Conservation (phyloP, 306 rosid genomes). For the Vigna reflexopilosa region DNA sequence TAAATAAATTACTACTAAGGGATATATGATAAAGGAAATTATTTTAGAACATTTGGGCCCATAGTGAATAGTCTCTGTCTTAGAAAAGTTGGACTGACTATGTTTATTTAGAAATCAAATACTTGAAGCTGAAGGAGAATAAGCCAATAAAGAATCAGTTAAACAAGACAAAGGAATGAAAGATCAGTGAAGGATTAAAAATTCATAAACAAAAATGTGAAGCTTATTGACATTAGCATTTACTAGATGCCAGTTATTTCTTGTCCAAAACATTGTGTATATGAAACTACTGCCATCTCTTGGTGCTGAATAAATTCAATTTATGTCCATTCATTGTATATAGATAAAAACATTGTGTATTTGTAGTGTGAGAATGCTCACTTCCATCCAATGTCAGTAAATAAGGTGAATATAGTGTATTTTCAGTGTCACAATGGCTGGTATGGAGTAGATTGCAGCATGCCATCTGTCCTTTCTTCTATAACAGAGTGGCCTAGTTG, state of each 20-base stretch:
- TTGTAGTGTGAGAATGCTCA: conserved; percentile 60
- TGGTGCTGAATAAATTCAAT: conserved; percentile 21
- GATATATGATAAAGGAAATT: neutral
- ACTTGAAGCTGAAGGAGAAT: conserved; percentile 32
- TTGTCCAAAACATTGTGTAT: conserved; percentile 22
- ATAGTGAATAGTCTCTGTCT: neutral
- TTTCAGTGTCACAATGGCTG: conserved; percentile 91
- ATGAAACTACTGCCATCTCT: neutral
- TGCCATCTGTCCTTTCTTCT: conserved; percentile 75
- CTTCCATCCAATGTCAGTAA: conserved; percentile 37
- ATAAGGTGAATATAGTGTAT: conserved; percentile 47
- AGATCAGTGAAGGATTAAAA: conserved; percentile 22
- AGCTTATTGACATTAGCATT: conserved; percentile 6
- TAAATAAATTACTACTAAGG: neutral
- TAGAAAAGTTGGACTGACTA: conserved; percentile 18
- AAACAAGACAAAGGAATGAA: conserved; percentile 11
- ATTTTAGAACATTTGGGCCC: conserved; percentile 29
- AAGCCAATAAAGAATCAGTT: conserved; percentile 16
- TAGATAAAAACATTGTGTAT: conserved; percentile 44
- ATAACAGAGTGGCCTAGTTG: conserved; percentile 88
- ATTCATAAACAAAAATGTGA: neutral
- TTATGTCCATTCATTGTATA: conserved; percentile 14
- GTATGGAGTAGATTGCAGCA: conserved; percentile 97
- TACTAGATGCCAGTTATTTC: neutral
- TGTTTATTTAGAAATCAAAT: conserved; percentile 12